Evolutionary conservation across 2,329 filamentous ascomycete genomes (phyloP), one percentile per base, ranked within the genome.

Genomic region (Microcyclospora tardicrescens): DNA sequence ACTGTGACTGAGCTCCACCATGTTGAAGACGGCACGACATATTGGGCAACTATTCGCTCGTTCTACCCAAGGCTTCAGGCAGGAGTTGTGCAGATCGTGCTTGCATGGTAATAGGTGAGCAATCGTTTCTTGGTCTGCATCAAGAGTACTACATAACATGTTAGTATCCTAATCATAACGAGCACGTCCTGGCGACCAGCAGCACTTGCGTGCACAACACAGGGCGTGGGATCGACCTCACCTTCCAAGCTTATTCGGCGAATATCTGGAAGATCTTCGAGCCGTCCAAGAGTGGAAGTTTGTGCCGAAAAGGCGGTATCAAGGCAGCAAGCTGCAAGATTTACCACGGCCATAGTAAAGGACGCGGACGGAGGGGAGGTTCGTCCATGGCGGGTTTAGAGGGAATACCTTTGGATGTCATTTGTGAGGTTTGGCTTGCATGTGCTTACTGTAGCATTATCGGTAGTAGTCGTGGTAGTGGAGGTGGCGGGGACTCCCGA

Each of bases 41-140:
- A 98, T 94, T 34, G 91, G 91, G 62, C 91, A 98, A 59, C 87
- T 95, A 64, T 96, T 98, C 47, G 91, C 89, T 61, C 93, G 82
- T 63, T 93, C 84, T 34, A 89, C 85, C 91, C 91, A 98, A 51
- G 86, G 84, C 52, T 82, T 81, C 50, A 98, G 72, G 62, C 91
- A 98, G 37, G 81, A 78, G 65, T 98, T 81, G 65, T 98, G 91
- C 51, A 98, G 71, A 51, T 87, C 75, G 68, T 98, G 93, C 42
- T 84, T 83, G 63, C 91, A 98, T 34, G 85, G 80, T 43, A 78
- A 58, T 19, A 80, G 56, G 54, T 77, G 74, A 42, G 75, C 76
- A 52, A 80, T 71, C 45, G 66, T 53, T 40, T 72, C 69, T 42
- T 68, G 62, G 44, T 72, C 66, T 40, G 57, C 42, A 42, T 55